A percentile compares a stretch with the other conserved stretches of the same genome.
These are phyloP conservation scores for Cadophora gregata DNA, from an alignment of 2,329 filamentous ascomycete species.

Conservation along the genomic window DNA sequence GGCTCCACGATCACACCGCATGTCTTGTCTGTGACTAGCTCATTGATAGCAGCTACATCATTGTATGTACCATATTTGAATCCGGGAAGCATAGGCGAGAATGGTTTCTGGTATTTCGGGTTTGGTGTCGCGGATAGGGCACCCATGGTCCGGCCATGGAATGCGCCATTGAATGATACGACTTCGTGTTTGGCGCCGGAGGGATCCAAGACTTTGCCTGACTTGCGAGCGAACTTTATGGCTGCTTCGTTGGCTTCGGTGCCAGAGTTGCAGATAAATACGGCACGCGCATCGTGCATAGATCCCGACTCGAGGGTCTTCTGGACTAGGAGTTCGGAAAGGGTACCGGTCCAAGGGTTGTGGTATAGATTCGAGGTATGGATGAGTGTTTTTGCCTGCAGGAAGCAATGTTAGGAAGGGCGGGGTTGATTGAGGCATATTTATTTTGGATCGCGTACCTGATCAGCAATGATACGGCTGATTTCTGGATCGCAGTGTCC, in stretches of 20 bases:
- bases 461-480: conserved; percentile 74
- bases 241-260: conserved; percentile 97
- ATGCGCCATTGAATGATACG: conserved; percentile 89
- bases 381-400: conserved; percentile 73
- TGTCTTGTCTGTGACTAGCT: conserved; percentile 81
- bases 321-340: conserved; percentile 85
- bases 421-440: conserved; percentile 25
- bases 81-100: conserved; percentile 93
- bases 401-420: background rate
- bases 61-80: conserved; percentile 90
- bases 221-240: conserved; percentile 95
- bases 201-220: conserved; percentile 76
- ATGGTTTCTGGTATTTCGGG: conserved; percentile 95
- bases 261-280: conserved; percentile 96
- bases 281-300: conserved; percentile 80
- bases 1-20: conserved; percentile 97
- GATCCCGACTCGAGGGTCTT: conserved; percentile 79
- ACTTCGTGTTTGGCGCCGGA: conserved; percentile 79
- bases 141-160: conserved; percentile 97
- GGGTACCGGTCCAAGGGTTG: conserved; percentile 90
- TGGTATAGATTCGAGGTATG: conserved; percentile 97
- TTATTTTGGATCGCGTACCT: conserved; percentile 55
- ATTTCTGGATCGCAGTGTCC: conserved; percentile 89
- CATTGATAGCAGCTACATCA: conserved; percentile 72
- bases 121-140: conserved; percentile 95